Evolutionary conservation across 1,284 basidiomycete genomes (phyloP).

Genomic region (Ganoderma resinaceum): DNA sequence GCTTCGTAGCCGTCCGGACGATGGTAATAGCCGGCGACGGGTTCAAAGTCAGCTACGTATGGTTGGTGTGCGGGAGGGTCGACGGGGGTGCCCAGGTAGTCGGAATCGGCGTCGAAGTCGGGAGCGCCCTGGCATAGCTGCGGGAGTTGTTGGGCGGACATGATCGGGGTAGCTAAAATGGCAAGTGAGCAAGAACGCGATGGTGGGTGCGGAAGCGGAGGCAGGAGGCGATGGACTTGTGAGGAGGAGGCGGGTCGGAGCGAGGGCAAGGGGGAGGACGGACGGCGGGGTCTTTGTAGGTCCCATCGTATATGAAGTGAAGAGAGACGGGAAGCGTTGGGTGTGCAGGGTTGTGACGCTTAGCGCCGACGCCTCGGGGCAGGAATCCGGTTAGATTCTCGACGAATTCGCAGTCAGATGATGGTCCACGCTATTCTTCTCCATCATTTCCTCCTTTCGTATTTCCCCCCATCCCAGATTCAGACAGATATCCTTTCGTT

Average conservation of each 20-base stretch:
- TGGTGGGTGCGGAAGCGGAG: not conserved
- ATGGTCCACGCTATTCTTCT: slow-evolving; percentile 17
- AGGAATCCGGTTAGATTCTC: slow-evolving; percentile 26
- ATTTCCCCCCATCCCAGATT: slow-evolving; percentile 11
- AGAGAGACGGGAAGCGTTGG: slow-evolving; percentile 26
- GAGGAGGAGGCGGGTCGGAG: slow-evolving; percentile 7
- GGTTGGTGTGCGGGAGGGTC: slow-evolving; percentile 27
- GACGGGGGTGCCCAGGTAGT: slow-evolving; percentile 33
- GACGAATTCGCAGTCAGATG: slow-evolving; percentile 26
- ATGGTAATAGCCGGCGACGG: slow-evolving; percentile 24
- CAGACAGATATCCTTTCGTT: slow-evolving; percentile 25
- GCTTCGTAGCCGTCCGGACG: slow-evolving; percentile 10
- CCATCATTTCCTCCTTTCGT: slow-evolving; percentile 18
- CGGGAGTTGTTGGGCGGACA: slow-evolving; percentile 28
- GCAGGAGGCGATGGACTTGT: slow-evolving; percentile 1
- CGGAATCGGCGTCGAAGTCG: slow-evolving; percentile 34
- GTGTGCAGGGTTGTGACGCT: slow-evolving; percentile 28
- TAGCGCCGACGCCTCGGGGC: slow-evolving; percentile 24
- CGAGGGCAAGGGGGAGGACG: slow-evolving; percentile 23
- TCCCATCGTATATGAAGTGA: slow-evolving; percentile 33
- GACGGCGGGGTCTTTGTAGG: slow-evolving; percentile 28
- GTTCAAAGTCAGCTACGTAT: slow-evolving; percentile 25
- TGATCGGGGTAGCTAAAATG: slow-evolving; percentile 29
- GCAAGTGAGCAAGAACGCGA: slow-evolving; percentile 31
- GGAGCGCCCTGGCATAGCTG: slow-evolving; percentile 29